Evolutionary conservation across 257 asterid genomes (phyloP), one percentile per base, ranked within the genome.

Genomic region (Paulownia fortunei): DNA sequence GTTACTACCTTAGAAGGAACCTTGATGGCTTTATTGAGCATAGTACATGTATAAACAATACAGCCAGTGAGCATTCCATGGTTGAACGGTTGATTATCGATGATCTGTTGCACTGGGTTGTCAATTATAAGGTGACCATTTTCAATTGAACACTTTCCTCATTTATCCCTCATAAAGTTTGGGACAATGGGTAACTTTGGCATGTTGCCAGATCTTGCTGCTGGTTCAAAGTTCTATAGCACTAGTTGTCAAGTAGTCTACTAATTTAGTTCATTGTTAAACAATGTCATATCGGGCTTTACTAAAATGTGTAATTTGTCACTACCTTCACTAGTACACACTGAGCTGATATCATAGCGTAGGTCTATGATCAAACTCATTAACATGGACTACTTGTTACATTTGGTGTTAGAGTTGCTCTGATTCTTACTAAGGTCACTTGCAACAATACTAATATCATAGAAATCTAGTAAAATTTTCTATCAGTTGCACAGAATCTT

Each of bases 41-140:
- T 30, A 95, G 99, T 84, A 87, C 99, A 54, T 95, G 99, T 70
- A 68, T 81, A 42, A 95, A 95, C 89, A 95, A 95, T 76, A 92
- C 99, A n/a, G 98, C 99, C 78, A 92, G 97, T 61, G 99, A 95
- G 73, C 99, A 95, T 87, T 90, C 75, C 83, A 95, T 95, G 99
- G 99, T 90, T 84, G 97, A 95, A 80, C 87, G 98, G 67, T 79
- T 95, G 79, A 89, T 95, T 82, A 82, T 95, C 42, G 98, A 95
- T 74, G 99, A 95, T 86, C 96, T 95, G 51, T 76, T 90, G 78
- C 89, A 90, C 84, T 95, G 99, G 99, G 90, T 89, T 44, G 84
- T 85, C 77, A 84, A 87, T 82, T 92, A 91, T 83, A 95, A 92
- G 99, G 99, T 95, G 71, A 77, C 76, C 36, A 61, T 82, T 71